These are phyloP conservation scores for Bremia lactucae DNA, from an alignment of 352 stramenopile species.

Conservation along the genomic window DNA sequence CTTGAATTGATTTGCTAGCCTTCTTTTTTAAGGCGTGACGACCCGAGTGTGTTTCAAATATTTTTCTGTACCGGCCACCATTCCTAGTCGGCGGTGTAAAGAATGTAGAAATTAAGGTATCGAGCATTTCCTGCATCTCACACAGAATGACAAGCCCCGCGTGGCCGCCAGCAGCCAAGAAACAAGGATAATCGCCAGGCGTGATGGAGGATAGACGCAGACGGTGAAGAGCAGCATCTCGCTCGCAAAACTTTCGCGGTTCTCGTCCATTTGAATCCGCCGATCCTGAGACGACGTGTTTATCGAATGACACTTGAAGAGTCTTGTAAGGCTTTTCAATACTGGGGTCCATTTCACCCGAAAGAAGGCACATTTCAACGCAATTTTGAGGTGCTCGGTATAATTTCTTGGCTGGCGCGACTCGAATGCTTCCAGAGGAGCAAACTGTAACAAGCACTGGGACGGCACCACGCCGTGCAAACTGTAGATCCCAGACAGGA, in stretches of 20 bases:
- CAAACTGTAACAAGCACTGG: constrained; percentile 59
- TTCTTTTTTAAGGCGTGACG: constrained; percentile 9
- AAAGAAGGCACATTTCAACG: constrained; percentile 57
- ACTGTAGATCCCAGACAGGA: constrained; percentile 72
- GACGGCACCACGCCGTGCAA: constrained; percentile 30
- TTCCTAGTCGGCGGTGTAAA: constrained; percentile 44
- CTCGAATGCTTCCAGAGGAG: constrained; percentile 51
- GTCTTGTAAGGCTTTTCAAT: constrained; percentile 50
- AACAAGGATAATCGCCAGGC: constrained; percentile 39
- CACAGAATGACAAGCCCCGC: constrained; percentile 65
- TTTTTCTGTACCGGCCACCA: constrained; percentile 41
- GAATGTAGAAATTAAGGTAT: constrained; percentile 40
- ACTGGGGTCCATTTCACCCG: constrained; percentile 37
- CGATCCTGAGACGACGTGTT: constrained; percentile 29
- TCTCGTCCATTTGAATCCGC: constrained; percentile 30
- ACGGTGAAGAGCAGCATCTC: constrained; percentile 67
- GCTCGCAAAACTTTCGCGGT: constrained; percentile 60
- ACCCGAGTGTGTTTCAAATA: constrained; percentile 13
- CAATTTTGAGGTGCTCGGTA: constrained; percentile 54
- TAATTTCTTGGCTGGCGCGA: constrained; percentile 52
- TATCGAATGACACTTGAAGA: constrained; percentile 40
- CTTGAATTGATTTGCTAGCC: constrained; percentile 4
- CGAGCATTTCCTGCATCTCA: constrained; percentile 50
- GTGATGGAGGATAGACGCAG: constrained; percentile 39
- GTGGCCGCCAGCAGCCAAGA: constrained; percentile 52